A percentile compares a stretch with the other conserved stretches of the same genome.
Evolutionary conservation across 306 rosid species (phyloP).

Genomic region (Carpinus viminea): DNA sequence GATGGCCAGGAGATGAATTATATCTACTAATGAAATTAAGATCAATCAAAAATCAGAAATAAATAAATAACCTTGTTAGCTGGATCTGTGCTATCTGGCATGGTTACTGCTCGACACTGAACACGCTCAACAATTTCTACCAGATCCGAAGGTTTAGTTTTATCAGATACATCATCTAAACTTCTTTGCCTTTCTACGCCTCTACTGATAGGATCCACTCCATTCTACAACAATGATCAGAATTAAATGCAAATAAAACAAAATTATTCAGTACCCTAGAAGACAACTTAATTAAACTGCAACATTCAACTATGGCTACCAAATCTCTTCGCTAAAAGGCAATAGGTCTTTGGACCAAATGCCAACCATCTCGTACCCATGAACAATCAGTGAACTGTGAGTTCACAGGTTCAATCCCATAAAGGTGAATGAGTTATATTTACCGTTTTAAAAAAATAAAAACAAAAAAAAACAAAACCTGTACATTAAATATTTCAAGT

Average conservation of each 20-base stretch:
- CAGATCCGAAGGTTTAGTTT: conserved; percentile 74
- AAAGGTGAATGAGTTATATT: neutral
- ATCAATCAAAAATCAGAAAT: neutral
- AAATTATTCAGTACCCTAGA: neutral
- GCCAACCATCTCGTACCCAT: neutral
- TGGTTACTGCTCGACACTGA: conserved; percentile 63
- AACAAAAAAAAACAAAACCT: neutral
- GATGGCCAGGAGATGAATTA: neutral
- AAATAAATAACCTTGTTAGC: conserved; percentile 57
- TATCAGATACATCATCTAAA: conserved; percentile 58
- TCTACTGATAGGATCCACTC: conserved; percentile 56
- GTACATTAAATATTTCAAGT: conserved; percentile 2
- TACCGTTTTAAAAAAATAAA: too few relatives aligned
- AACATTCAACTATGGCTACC: neutral
- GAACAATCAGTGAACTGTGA: neutral
- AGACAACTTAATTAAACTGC: neutral
- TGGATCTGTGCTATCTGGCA: conserved; percentile 78
- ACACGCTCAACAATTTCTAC: conserved; percentile 73
- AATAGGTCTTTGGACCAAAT: neutral
- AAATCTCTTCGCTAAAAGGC: neutral
- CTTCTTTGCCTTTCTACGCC: conserved; percentile 59
- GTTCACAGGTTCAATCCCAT: neutral
- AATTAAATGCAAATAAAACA: neutral
- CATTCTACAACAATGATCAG: conserved; percentile 45
- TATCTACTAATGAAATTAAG: neutral